Evolutionary conservation across 148 eudicot genomes (phyloP).

Genomic region (Fagopyrum homotropicum): DNA sequence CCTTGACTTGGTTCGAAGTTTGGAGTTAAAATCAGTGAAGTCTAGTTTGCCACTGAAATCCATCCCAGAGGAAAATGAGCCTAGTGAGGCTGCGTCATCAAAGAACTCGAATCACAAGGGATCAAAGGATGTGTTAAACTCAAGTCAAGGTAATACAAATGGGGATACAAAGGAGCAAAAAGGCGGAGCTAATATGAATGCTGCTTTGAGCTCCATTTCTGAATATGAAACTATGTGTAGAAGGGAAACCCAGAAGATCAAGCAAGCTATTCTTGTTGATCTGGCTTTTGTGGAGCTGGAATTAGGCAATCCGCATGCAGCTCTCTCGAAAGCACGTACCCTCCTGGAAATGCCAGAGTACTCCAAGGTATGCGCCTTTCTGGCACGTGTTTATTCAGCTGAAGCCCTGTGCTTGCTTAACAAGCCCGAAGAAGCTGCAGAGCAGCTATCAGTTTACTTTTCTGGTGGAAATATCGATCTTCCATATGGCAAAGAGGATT

Average conservation of each 20-base stretch:
- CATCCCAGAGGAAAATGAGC: constrained; percentile 32
- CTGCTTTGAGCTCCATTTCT: constrained; percentile 29
- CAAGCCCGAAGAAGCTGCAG: constrained; percentile 79
- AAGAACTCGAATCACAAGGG: constrained; percentile 29
- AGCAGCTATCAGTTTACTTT: constrained; percentile 50
- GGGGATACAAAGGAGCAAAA: constrained; percentile 74
- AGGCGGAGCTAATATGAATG: constrained; percentile 33
- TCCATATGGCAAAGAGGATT: constrained; percentile 72
- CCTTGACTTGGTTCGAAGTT: constrained; percentile 40
- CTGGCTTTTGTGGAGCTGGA: constrained; percentile 85
- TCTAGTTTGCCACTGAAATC: constrained; percentile 28
- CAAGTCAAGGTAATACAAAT: constrained; percentile 46
- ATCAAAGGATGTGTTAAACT: constrained; percentile 31
- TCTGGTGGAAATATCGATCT: constrained; percentile 40
- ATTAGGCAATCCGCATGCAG: constrained; percentile 57
- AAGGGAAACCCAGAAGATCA: constrained; percentile 60
- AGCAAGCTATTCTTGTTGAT: constrained; percentile 70
- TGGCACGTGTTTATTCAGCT: constrained; percentile 72
- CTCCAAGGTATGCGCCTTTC: constrained; percentile 50
- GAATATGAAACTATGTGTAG: constrained; percentile 56
- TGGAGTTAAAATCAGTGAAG: constrained; percentile 30
- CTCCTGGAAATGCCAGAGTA: constrained; percentile 55
- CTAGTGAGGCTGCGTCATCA: constrained; percentile 25
- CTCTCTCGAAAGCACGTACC: constrained; percentile 55
- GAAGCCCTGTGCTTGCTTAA: constrained; percentile 84